Percentiles rank a stretch among this genome's conserved stretches.
Conservation (phyloP, 179 eudicot species). For the Amaranthus tricolor region DNA sequence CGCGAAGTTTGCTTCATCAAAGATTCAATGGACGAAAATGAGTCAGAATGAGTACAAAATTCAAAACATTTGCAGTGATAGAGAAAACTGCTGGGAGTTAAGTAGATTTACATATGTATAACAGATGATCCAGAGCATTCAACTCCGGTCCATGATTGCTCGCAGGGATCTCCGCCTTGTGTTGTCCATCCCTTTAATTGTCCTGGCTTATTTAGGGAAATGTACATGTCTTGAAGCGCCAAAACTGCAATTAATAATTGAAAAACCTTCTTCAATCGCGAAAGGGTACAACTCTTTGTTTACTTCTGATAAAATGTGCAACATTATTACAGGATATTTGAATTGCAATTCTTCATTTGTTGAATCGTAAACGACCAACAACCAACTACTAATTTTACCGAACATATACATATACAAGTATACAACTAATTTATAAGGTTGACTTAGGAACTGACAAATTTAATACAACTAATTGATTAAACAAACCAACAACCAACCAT, state of each 20-base stretch:
- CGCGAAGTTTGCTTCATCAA: constrained; percentile 57
- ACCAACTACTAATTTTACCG: too few relatives aligned
- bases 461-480: too few relatives aligned
- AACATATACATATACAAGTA: too few relatives aligned
- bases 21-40: not conserved
- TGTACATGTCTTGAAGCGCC: constrained; percentile 69
- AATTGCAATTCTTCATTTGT: not conserved
- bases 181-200: constrained; percentile 69
- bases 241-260: constrained; percentile 41
- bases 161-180: constrained; percentile 74
- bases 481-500: too few relatives aligned
- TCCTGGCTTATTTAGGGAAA: constrained; percentile 52
- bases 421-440: too few relatives aligned
- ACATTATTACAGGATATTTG: not conserved
- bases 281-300: not conserved
- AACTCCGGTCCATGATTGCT: constrained; percentile 77
- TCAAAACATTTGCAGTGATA: not conserved
- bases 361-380: too few relatives aligned
- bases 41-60: not conserved
- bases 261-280: not conserved
- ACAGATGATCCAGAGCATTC: constrained; percentile 65
- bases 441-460: too few relatives aligned
- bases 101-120: constrained; percentile 51
- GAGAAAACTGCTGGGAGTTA: not conserved
- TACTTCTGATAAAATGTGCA: not conserved